A percentile compares a stretch with the other conserved stretches of the same genome.
phyloP scores from a whole-genome alignment of 1,284 basidiomycete species.

The Leccinum brunneo-olivaceum region DNA sequence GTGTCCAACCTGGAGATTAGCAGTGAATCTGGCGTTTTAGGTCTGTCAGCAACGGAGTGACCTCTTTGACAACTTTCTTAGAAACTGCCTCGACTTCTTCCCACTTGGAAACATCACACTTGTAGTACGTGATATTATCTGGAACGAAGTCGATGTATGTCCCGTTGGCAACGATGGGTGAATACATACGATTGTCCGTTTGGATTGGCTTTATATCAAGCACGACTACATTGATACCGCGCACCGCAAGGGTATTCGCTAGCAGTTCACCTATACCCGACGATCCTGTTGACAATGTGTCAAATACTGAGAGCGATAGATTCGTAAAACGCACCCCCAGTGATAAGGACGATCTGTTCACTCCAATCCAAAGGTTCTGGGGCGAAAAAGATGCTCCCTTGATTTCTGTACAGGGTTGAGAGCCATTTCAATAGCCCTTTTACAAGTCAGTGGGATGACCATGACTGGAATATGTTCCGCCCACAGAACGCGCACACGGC shows the following conservation, averaged over 20 bases:
- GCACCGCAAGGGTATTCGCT: conserved; percentile 75
- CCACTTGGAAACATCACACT: conserved; percentile 87
- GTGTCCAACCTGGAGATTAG: conserved; percentile 61
- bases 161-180: neutral
- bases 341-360: conserved; percentile 82
- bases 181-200: conserved; percentile 63
- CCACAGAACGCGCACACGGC: conserved; percentile 59
- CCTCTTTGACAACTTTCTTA: conserved; percentile 69
- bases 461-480: conserved; percentile 22
- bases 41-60: conserved; percentile 24
- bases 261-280: conserved; percentile 85
- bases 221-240: conserved; percentile 78
- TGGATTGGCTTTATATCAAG: conserved; percentile 75
- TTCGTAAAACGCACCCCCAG: conserved; percentile 59
- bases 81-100: conserved; percentile 72
- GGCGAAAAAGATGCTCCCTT: conserved; percentile 54
- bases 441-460: conserved; percentile 5
- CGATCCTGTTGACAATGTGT: conserved; percentile 47
- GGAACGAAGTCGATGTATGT: conserved; percentile 2
- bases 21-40: neutral
- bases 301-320: neutral
- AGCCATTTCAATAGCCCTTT: conserved; percentile 65
- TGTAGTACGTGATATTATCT: conserved; percentile 79
- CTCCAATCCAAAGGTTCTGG: conserved; percentile 69
- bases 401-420: conserved; percentile 69